Evolutionary conservation across 257 asterid species (phyloP), one percentile per base, ranked within the genome.

Genomic region (Henckelia pumila): DNA sequence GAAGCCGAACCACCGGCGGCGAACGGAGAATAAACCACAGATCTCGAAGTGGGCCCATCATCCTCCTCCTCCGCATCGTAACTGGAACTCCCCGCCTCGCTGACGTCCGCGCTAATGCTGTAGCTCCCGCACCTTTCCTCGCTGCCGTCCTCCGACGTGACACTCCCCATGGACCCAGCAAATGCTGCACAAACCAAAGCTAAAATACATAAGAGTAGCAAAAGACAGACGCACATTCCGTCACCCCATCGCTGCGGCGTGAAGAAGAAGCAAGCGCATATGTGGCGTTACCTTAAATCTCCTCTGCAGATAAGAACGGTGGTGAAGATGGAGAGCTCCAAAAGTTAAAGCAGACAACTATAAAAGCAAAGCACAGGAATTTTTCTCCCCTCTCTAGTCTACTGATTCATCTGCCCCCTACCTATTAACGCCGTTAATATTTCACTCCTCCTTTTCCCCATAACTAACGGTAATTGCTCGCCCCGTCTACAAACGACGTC

Each of bases 81-180:
- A 28, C 82, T 80, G 13, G 88, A 88, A 66, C 89, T 85, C 73
- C 83, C 97, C 16, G 97, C 91, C 79, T 88, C 99, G 83, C 97
- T 94, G 67, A 94, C 79, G 76, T 94, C 97, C 8, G 99, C 99
- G 74, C 99, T 94, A 13, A 79, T 74, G 76, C 86, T 85, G 85
- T 94, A 94, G 73, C 99, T 91, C 19, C 95, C 96, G 30, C 93
- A 84, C 73, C 94, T 77, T 66, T 85, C 96, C 62, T 88, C 94
- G 56, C 91, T 90, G 72, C 78, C 92, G 5, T 88, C 96, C 63
- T 90, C 99, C 55, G 97, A 91, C 44, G 96, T 84, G 9, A 88
- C 80, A 68, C 95, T 84, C 79, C 90, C 95, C 94, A 85, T 84
- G 22, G 72, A 47, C 33, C 16, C 52, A 56, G 7, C 23, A 63